Conservation (phyloP, 1,284 basidiomycete genomes). For the Laetiporus sulphureus region DNA sequence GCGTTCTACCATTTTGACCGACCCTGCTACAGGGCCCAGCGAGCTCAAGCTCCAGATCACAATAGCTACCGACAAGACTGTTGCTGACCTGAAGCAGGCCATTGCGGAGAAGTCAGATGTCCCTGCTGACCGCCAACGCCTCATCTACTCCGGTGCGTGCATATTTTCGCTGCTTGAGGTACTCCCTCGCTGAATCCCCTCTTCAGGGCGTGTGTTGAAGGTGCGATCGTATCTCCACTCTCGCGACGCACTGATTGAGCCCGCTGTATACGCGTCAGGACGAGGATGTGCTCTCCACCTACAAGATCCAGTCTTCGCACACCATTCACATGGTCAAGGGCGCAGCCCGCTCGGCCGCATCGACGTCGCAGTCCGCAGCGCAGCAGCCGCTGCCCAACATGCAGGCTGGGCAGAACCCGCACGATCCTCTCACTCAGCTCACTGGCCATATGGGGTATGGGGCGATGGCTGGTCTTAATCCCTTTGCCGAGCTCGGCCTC, state of each 20-base stretch:
- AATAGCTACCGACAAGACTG: constrained; percentile 73
- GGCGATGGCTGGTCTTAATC: constrained; percentile 76
- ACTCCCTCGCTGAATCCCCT: background rate
- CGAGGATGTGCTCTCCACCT: constrained; percentile 72
- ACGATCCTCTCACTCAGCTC: constrained; percentile 71
- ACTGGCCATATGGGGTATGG: constrained; percentile 70
- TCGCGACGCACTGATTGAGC: constrained; percentile 3
- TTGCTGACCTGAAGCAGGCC: constrained; percentile 79
- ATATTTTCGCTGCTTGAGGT: background rate
- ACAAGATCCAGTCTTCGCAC: constrained; percentile 85
- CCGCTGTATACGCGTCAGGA: constrained; percentile 46
- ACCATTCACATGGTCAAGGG: constrained; percentile 95
- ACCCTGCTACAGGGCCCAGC: constrained; percentile 55
- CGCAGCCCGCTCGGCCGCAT: constrained; percentile 45
- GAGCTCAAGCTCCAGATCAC: constrained; percentile 86
- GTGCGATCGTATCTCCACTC: constrained; percentile 25
- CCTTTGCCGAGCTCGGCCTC: constrained; percentile 80
- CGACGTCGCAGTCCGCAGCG: constrained; percentile 23
- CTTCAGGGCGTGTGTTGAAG: constrained; percentile 64
- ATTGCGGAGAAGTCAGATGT: constrained; percentile 82
- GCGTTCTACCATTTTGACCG: background rate
- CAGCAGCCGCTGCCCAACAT: constrained; percentile 56
- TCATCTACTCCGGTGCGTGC: constrained; percentile 82
- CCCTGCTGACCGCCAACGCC: constrained; percentile 75
- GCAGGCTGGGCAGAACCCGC: constrained; percentile 80